Percentiles rank a stretch among this genome's conserved stretches.
phyloP scores from a whole-genome alignment of 1,139 yeast species.

The Suhomyces bokatorum region DNA sequence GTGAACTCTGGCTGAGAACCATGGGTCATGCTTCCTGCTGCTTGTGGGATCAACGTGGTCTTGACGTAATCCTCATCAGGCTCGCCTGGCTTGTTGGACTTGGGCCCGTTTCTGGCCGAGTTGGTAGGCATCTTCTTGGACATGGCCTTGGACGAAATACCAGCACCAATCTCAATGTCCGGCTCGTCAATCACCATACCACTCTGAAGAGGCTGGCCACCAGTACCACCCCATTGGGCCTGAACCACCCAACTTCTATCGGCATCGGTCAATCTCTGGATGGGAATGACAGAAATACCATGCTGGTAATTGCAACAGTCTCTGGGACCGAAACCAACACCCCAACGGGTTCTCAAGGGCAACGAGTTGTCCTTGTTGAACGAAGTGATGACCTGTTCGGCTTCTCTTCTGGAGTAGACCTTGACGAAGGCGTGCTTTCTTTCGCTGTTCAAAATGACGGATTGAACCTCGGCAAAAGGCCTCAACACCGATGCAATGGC shows the following conservation, averaged over 20 bases:
- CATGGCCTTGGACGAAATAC: constrained; percentile 90
- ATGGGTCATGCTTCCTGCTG: constrained; percentile 24
- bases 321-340: constrained; percentile 98
- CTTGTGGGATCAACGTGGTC: constrained; percentile 35
- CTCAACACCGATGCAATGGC: constrained; percentile 66
- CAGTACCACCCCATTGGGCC: constrained; percentile 98
- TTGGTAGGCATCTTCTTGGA: constrained; percentile 86
- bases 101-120: constrained; percentile 83
- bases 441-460: constrained; percentile 81
- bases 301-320: constrained; percentile 95
- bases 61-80: constrained; percentile 49
- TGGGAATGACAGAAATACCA: constrained; percentile 85
- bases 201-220: constrained; percentile 78
- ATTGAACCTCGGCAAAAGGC: constrained; percentile 95
- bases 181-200: constrained; percentile 95
- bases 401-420: constrained; percentile 93
- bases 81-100: constrained; percentile 70
- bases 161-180: constrained; percentile 93
- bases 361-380: constrained; percentile 52
- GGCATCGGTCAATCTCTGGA: constrained; percentile 87
- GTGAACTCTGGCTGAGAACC: constrained; percentile 39
- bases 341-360: constrained; percentile 90
- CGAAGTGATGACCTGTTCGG: constrained; percentile 70
- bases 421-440: constrained; percentile 95
- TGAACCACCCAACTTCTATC: constrained; percentile 85